Evolutionary conservation across 495 filamentous ascomycete species (phyloP).

Genomic region (Oleoguttula mirabilis): DNA sequence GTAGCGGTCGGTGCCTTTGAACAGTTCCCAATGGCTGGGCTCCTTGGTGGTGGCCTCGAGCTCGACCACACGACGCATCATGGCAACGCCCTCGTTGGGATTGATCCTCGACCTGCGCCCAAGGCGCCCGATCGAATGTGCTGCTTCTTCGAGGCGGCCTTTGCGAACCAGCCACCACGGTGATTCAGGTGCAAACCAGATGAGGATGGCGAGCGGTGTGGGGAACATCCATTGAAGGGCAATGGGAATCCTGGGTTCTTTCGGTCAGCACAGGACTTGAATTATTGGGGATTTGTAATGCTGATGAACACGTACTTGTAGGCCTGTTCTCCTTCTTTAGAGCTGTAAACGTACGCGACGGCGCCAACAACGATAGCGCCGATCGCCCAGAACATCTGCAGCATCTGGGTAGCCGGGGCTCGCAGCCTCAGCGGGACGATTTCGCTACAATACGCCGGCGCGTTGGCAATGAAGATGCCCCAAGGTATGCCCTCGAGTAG

Average conservation of each 20-base stretch:
- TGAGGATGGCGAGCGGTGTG: conserved; percentile 56
- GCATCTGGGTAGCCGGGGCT: conserved; percentile 20
- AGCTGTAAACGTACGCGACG: conserved; percentile 16
- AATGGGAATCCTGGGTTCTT: conserved; percentile 18
- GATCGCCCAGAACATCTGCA: conserved; percentile 26
- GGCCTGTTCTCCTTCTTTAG: not conserved
- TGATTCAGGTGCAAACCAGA: conserved; percentile 60
- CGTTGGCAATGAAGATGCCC: conserved; percentile 26
- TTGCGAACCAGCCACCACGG: conserved; percentile 76
- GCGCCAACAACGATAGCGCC: conserved; percentile 23
- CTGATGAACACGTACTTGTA: conserved; percentile 21
- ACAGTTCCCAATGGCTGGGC: conserved; percentile 64
- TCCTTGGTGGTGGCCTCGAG: conserved; percentile 59
- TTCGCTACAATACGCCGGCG: conserved; percentile 22
- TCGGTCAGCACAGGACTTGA: conserved; percentile 1
- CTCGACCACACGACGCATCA: conserved; percentile 75
- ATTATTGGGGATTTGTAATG: not conserved
- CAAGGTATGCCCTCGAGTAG: conserved; percentile 23
- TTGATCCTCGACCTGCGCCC: conserved; percentile 41
- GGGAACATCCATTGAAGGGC: conserved; percentile 74
- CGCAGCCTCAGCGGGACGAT: conserved; percentile 24
- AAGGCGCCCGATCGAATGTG: conserved; percentile 52
- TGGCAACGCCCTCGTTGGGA: conserved; percentile 62
- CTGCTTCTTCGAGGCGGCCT: conserved; percentile 55
- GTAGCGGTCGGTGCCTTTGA: conserved; percentile 58